Percentiles rank a stretch among this genome's conserved stretches.
Evolutionary conservation across 1,284 basidiomycete species (phyloP).

Genomic region (Amylostereum areolatum): DNA sequence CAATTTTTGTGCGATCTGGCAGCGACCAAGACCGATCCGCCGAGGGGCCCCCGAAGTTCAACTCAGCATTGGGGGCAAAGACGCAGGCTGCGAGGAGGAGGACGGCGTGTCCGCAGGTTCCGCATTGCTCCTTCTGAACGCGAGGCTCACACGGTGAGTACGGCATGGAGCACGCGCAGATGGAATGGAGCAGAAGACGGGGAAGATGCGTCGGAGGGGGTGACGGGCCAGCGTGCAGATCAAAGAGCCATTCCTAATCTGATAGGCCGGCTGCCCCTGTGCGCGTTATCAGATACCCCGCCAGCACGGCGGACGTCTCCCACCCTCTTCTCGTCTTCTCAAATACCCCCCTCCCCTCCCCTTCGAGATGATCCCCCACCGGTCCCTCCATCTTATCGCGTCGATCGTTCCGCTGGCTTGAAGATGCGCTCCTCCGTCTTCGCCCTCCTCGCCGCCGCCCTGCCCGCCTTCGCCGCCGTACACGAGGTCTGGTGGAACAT

Average conservation of each 20-base stretch:
- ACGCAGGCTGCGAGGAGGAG: too few species aligned
- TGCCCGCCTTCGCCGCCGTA: conserved; percentile 45
- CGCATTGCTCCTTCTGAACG: too few species aligned
- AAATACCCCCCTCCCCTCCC: neutral
- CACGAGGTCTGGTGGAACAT: conserved; percentile 80
- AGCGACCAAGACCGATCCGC: too few species aligned
- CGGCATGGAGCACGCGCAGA: too few species aligned
- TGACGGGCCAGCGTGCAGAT: too few species aligned
- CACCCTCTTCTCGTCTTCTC: neutral
- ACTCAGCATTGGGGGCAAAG: too few species aligned
- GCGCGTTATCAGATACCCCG: neutral
- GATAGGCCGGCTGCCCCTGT: neutral
- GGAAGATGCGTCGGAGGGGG: too few species aligned
- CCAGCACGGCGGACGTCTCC: neutral
- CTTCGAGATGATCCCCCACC: neutral
- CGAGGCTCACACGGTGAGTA: too few species aligned
- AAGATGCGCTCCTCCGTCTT: conserved; percentile 21
- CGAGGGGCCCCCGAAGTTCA: too few species aligned
- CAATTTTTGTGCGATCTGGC: too few species aligned
- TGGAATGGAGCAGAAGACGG: too few species aligned
- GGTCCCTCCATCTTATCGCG: neutral
- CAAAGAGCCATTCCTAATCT: neutral
- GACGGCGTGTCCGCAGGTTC: too few species aligned
- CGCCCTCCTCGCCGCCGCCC: conserved; percentile 23
- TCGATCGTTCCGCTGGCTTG: neutral